Evolutionary conservation across 2,329 filamentous ascomycete species (phyloP).

Genomic region (Karstenula rhodostoma): DNA sequence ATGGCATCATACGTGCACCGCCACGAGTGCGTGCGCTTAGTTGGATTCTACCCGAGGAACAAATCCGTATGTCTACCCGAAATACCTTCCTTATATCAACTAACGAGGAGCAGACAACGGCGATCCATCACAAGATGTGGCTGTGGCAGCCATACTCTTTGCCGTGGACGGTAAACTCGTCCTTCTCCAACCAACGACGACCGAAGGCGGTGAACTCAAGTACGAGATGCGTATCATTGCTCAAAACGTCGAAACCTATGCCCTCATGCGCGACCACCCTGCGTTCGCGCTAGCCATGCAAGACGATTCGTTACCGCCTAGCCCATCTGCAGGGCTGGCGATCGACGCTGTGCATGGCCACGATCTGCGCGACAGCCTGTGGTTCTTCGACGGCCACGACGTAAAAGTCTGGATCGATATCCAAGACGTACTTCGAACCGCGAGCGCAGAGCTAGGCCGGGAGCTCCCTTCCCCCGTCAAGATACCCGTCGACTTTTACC

Average conservation of each 20-base stretch:
- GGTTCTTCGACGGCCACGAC: slow-evolving; percentile 90
- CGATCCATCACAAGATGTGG: slow-evolving; percentile 94
- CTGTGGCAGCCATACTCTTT: slow-evolving; percentile 90
- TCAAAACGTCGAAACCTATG: slow-evolving; percentile 95
- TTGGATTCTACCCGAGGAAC: slow-evolving; percentile 93
- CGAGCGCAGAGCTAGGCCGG: slow-evolving; percentile 69
- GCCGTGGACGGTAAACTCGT: slow-evolving; percentile 98
- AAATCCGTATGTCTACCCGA: slow-evolving; percentile 67
- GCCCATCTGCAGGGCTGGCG: slow-evolving; percentile 57
- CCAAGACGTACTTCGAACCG: slow-evolving; percentile 79
- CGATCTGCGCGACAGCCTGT: slow-evolving; percentile 83
- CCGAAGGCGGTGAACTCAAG: slow-evolving; percentile 83
- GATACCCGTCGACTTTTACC: slow-evolving; percentile 93
- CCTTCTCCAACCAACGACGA: slow-evolving; percentile 84
- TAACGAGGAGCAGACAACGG: slow-evolving; percentile 68
- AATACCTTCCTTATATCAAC: not conserved
- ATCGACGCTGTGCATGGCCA: slow-evolving; percentile 58
- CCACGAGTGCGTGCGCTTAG: slow-evolving; percentile 91
- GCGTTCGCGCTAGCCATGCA: slow-evolving; percentile 56
- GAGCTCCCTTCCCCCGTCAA: slow-evolving; percentile 79
- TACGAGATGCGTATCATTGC: slow-evolving; percentile 98
- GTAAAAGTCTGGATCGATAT: slow-evolving; percentile 91
- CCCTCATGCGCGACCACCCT: slow-evolving; percentile 86
- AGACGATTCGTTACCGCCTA: slow-evolving; percentile 59
- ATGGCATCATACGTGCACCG: slow-evolving; percentile 93